Evolutionary conservation across 495 filamentous ascomycete species (phyloP).

Genomic region (Xylaria palmicola): DNA sequence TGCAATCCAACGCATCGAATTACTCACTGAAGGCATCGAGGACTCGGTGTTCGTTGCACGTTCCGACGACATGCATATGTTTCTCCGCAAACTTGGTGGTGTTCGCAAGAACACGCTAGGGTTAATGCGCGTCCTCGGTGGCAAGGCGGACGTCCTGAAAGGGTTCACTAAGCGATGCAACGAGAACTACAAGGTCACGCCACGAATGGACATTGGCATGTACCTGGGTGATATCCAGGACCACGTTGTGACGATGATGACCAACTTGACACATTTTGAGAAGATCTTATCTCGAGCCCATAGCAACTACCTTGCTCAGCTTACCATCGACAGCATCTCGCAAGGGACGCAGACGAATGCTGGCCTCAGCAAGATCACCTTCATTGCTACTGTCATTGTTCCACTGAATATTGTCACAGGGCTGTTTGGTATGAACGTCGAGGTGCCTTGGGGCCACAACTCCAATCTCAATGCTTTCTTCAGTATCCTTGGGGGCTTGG

Average conservation of each 20-base stretch:
- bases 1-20: constrained; percentile 78
- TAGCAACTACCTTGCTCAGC: constrained; percentile 92
- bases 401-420: constrained; percentile 96
- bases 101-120: constrained; percentile 93
- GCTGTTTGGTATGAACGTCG: constrained; percentile 97
- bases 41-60: constrained; percentile 91
- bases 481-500: constrained; percentile 69
- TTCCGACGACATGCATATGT: constrained; percentile 78
- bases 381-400: constrained; percentile 90
- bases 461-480: constrained; percentile 72
- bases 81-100: constrained; percentile 83
- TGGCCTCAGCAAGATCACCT: constrained; percentile 90
- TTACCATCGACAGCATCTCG: constrained; percentile 83
- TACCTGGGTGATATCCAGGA: constrained; percentile 97
- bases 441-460: constrained; percentile 64
- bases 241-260: constrained; percentile 99
- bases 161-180: constrained; percentile 99
- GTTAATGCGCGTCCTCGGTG: constrained; percentile 86
- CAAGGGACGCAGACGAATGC: constrained; percentile 79
- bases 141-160: constrained; percentile 95
- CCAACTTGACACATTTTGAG: constrained; percentile 90
- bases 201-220: constrained; percentile 90
- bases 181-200: constrained; percentile 90
- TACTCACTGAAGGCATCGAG: constrained; percentile 89
- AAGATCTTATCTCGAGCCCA: constrained; percentile 96